Conservation (phyloP, 2,329 filamentous ascomycete genomes). For the Sporothrix pseudoabietina region DNA sequence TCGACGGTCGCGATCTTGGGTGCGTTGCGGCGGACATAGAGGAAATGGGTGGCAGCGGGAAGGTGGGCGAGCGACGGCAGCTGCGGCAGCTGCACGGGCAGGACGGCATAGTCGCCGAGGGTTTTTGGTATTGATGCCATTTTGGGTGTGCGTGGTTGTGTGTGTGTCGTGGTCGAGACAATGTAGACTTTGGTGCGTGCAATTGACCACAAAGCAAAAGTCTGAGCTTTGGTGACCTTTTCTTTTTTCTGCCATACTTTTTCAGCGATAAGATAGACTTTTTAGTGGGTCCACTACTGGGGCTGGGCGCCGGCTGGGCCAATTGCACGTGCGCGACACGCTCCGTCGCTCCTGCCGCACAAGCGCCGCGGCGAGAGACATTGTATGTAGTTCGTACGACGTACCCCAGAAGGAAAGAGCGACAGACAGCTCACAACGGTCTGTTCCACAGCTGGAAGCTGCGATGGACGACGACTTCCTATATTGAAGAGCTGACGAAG, state of each 20-base stretch:
- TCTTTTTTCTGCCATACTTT: background rate
- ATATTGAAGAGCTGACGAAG: background rate
- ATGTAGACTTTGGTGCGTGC: background rate
- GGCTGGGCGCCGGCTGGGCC: background rate
- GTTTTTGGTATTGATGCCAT: conserved; percentile 43
- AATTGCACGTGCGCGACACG: conserved; percentile 7
- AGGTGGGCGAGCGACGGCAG: conserved; percentile 59
- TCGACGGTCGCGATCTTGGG: conserved; percentile 74
- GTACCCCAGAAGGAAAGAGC: background rate
- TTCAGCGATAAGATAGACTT: conserved; percentile 29
- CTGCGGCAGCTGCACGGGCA: conserved; percentile 68
- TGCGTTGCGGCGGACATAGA: conserved; percentile 82
- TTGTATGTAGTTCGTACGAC: too few relatives aligned
- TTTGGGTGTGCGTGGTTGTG: background rate
- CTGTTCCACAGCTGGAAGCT: conserved; percentile 16
- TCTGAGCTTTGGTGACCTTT: background rate
- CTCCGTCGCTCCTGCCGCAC: background rate
- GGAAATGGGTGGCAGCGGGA: conserved; percentile 69
- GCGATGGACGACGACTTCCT: background rate
- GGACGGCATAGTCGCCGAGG: conserved; percentile 64
- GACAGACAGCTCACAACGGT: background rate
- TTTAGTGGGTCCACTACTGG: conserved; percentile 17
- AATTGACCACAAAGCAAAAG: background rate
- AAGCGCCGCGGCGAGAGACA: background rate
- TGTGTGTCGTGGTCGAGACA: conserved; percentile 8